Evolutionary conservation across 176 grass and related monocot species (phyloP), one percentile per base, ranked within the genome.

Genomic region (Ampelocalamus luodianensis): DNA sequence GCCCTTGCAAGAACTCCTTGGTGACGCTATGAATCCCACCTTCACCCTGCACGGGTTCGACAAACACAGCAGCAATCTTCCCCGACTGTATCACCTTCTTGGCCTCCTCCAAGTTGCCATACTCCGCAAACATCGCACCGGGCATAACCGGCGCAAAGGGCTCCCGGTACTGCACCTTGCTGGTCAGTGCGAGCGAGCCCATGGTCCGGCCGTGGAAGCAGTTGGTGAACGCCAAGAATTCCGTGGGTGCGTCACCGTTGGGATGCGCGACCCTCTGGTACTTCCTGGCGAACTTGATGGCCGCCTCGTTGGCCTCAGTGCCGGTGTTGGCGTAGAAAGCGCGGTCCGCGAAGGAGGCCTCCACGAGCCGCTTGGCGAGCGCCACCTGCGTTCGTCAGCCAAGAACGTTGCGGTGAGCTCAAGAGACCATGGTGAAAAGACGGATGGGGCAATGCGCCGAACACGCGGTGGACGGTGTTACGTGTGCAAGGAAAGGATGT

Each of bases 231-330:
- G 93, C 78, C 50, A 53, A 29, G 78, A 95, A 93, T 22, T 95
- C 93, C 11, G 81, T 59, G 2, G 93, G 88, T 9, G 86, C 79
- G 20, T 83, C 74, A 0, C 76, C 65, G 26, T 81, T 9, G 1
- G 87, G 77, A 43, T 50, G 80, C 39, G 86, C 78, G 24, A 48
- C 82, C 44, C 83, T 79, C 76, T 98, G 96, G 77, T 89, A 98
- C 85, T 98, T 98, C 34, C 93, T 77, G 29, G 96, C 27, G 85
- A 98, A 98, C 62, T 98, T 98, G 85, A 98, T 98, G 23, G 96
- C 93, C n/a, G 91, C 96, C 83, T 98, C 96, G 59, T 98, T 98
- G 74, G 93, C 96, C 89, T 98, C 93, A 4, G 93, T 98, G 71
- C 93, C 96, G 8, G 91, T 88, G 81, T 92, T 98, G 58, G 90